Evolutionary conservation across 2,329 filamentous ascomycete species (phyloP).

Genomic region (Alternaria burnsii): DNA sequence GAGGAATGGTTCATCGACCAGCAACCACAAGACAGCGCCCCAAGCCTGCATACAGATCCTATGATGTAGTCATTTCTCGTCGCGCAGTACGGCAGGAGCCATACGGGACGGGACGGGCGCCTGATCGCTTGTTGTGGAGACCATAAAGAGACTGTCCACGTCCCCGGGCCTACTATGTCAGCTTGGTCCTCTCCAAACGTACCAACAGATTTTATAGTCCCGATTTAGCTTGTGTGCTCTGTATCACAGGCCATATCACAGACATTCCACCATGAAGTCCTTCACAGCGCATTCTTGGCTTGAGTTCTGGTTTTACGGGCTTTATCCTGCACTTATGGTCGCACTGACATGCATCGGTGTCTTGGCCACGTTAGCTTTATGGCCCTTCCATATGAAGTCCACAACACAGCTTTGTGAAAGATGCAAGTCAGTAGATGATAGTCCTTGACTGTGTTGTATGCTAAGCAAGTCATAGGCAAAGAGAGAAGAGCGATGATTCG

Average conservation of each 20-base stretch:
- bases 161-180: neutral
- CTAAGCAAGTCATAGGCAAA: neutral
- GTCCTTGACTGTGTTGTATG: rapidly evolving
- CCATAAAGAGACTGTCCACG: neutral
- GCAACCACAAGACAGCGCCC: neutral
- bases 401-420: neutral
- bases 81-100: neutral
- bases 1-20: neutral
- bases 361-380: neutral
- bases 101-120: neutral
- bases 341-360: neutral
- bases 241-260: neutral
- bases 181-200: neutral
- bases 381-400: neutral
- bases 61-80: neutral
- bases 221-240: neutral
- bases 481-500: neutral
- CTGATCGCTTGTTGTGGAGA: neutral
- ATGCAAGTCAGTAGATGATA: neutral
- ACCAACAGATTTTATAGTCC: neutral
- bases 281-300: slow-evolving; percentile 3
- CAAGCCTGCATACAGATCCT: neutral
- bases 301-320: slow-evolving; percentile 1
- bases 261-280: neutral
- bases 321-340: neutral